phyloP scores from a whole-genome alignment of 163 green algal species.

The Volvox carteri region DNA sequence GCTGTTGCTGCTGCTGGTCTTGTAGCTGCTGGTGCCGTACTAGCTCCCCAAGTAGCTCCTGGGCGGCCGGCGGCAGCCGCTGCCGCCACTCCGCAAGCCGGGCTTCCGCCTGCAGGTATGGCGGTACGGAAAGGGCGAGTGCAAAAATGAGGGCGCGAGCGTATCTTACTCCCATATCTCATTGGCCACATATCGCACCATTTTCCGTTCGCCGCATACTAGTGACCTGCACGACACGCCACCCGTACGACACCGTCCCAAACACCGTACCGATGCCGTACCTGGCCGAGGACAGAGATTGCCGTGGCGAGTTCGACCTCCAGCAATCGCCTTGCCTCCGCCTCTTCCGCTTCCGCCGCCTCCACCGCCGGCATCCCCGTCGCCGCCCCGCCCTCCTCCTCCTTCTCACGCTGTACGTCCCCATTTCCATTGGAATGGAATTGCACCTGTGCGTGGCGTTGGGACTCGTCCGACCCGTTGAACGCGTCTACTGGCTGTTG shows the following conservation, averaged over 20 bases:
- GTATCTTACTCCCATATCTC: too few species aligned
- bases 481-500: neutral
- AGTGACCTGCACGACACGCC: neutral
- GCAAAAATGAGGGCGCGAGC: too few species aligned
- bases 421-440: neutral
- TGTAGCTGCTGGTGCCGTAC: neutral
- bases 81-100: conserved; percentile 11
- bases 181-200: neutral
- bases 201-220: too few species aligned
- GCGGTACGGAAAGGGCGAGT: neutral
- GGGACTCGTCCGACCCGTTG: neutral
- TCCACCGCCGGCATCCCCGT: neutral
- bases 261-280: neutral
- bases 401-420: too few species aligned
- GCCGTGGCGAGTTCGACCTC: neutral
- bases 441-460: neutral
- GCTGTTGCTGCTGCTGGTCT: neutral
- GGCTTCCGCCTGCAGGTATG: neutral
- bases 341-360: neutral
- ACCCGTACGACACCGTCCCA: neutral
- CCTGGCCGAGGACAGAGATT: neutral
- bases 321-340: neutral
- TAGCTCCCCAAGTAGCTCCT: neutral
- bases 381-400: too few species aligned
- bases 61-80: neutral